Evolutionary conservation across 2,329 filamentous ascomycete species (phyloP).

Genomic region (Penicillium thymicola): DNA sequence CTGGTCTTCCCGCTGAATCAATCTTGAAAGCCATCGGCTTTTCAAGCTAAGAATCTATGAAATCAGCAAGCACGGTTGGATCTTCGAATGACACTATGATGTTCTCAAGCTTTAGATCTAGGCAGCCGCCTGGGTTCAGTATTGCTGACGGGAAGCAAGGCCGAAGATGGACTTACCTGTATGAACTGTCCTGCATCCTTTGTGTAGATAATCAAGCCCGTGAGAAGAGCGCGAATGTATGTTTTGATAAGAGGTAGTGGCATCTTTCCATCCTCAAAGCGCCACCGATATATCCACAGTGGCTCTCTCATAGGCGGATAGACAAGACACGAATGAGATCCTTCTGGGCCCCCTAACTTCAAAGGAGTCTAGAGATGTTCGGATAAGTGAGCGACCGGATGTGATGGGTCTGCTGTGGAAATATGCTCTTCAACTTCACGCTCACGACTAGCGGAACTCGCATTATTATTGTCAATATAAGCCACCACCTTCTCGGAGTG

Average conservation of each 20-base stretch:
- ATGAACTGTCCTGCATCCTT: slow-evolving; percentile 41
- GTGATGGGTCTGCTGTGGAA: slow-evolving; percentile 29
- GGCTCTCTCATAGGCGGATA: slow-evolving; percentile 41
- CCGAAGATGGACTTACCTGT: slow-evolving; percentile 33
- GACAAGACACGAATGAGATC: slow-evolving; percentile 38
- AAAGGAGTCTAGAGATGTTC: slow-evolving; percentile 37
- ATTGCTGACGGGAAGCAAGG: slow-evolving; percentile 10
- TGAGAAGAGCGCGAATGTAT: slow-evolving; percentile 39
- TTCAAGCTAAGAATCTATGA: slow-evolving; percentile 31
- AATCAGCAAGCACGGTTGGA: slow-evolving; percentile 31
- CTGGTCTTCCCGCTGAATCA: slow-evolving; percentile 30
- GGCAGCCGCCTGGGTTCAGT: slow-evolving; percentile 11
- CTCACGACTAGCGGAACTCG: slow-evolving; percentile 25
- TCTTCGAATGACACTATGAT: slow-evolving; percentile 40
- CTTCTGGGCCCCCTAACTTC: slow-evolving; percentile 28
- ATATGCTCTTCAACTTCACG: slow-evolving; percentile 36
- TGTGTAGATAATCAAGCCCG: slow-evolving; percentile 46
- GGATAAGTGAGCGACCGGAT: slow-evolving; percentile 35
- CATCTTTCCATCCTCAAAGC: slow-evolving; percentile 31
- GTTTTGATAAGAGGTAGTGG: slow-evolving; percentile 36
- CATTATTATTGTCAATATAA: slow-evolving; percentile 29
- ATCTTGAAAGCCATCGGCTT: slow-evolving; percentile 35
- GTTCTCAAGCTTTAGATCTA: slow-evolving; percentile 47
- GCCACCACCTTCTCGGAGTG: slow-evolving; percentile 27
- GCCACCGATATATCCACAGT: slow-evolving; percentile 35